Evolutionary conservation across 345 rosid species (phyloP).

Genomic region (Stellera chamaejasme): DNA sequence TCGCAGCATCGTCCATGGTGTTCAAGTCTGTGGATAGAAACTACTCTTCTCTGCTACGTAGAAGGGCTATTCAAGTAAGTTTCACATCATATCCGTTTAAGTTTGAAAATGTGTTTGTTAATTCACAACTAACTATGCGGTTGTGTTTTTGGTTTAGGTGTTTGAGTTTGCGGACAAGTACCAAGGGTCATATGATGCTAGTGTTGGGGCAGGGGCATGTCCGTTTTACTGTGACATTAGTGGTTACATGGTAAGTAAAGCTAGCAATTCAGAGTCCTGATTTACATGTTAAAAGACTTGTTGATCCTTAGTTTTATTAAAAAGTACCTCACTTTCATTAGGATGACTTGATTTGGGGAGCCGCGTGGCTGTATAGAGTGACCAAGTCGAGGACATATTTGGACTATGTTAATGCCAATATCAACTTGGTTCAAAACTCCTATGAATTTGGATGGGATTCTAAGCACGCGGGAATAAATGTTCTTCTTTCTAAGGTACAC

Average conservation of each 20-base stretch:
- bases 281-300: too few species aligned
- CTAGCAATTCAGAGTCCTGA: too few species aligned
- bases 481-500: constrained; percentile 53
- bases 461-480: constrained; percentile 62
- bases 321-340: constrained; percentile 5
- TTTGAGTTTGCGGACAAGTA: constrained; percentile 63
- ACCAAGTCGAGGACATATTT: constrained; percentile 37
- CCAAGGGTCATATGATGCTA: constrained; percentile 44
- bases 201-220: constrained; percentile 39
- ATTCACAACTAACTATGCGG: neutral
- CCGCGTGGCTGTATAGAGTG: constrained; percentile 74
- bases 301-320: too few species aligned
- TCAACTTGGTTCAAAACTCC: neutral
- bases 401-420: constrained; percentile 6
- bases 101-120: neutral
- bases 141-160: constrained; percentile 23
- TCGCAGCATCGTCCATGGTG: constrained; percentile 71
- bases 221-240: constrained; percentile 65
- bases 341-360: constrained; percentile 92
- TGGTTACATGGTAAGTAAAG: constrained; percentile 41
- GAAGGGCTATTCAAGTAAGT: constrained; percentile 31
- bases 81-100: too few species aligned
- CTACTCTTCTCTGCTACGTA: constrained; percentile 36
- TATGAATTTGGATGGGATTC: constrained; percentile 80
- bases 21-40: constrained; percentile 27